Base-by-base conservation (phyloP, 176 grass and related monocot species). In the Otatea glauca region DNA sequence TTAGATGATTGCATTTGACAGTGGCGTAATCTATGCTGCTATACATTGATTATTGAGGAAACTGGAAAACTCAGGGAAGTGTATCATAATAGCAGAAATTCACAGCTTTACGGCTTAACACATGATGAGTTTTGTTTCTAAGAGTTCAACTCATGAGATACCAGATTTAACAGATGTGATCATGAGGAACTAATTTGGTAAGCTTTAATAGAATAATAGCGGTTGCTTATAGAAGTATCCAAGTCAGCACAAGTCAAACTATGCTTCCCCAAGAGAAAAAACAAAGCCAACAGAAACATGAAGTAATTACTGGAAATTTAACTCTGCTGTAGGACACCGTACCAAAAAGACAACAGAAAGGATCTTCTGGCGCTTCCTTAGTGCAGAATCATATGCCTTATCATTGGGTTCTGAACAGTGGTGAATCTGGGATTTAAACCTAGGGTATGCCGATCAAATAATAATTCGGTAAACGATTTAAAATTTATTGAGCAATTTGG, bases 331-430 rank as follows among this genome's bases (percentile, higher is more conserved):
- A 72, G 6, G 27, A 74, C 64, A 76, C 77, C 80, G 65, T 98
- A 98, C 95, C 92, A 95, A 86, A 90, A 94, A 94, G 39, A 91
- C 70, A 59, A 98, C 96, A 7, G 96, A 93, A n/a, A 95, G 77
- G 71, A 93, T 58, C 89, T 98, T 98, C 84, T 98, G 96, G 62
- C 83, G 82, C 88, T 90, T 98, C 80, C 64, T 80, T 78, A 98
- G 80, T 87, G 89, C 93, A 85, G 91, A 97, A 81, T 79, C 82
- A 86, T 75, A 75, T 16, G 61, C 41, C 53, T 85, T 92, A 58
- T 91, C 89, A 78, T 71, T 95, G 8, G 85, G 88, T 60, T 98
- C 93, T 65, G 81, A 66, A 80, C 62, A n/a, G n/a, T n/a, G n/a
- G n/a, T n/a, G n/a, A n/a, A n/a, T n/a, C n/a, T n/a, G n/a, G n/a